Evolutionary conservation across 108 stramenopile species (phyloP).

Genomic region (Aureococcus anophagefferens): DNA sequence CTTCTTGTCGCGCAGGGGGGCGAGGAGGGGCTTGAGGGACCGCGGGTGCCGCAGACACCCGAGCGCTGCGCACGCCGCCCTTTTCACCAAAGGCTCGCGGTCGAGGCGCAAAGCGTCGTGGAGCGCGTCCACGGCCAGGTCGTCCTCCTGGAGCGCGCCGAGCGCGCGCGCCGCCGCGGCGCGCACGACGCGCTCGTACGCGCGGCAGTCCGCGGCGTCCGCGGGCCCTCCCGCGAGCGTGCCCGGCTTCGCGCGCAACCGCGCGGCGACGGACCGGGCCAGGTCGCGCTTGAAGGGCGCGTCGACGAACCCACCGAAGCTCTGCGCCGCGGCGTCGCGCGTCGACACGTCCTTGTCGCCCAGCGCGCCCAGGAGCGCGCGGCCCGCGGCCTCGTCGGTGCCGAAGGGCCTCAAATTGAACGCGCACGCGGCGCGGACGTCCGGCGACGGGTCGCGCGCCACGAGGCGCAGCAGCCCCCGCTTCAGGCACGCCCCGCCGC

Average conservation of each 20-base stretch:
- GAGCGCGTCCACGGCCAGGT: neutral
- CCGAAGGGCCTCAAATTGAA: neutral
- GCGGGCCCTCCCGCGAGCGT: no score
- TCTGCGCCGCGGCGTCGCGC: neutral
- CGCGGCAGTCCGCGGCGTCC: no score
- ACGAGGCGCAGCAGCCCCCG: neutral
- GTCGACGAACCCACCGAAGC: neutral
- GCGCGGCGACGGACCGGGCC: no score
- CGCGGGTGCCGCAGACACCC: neutral
- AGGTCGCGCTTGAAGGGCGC: neutral
- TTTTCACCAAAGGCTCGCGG: neutral
- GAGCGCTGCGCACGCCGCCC: neutral
- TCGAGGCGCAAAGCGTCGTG: neutral
- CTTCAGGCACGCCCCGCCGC: neutral
- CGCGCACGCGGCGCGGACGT: neutral
- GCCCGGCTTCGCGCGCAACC: no score
- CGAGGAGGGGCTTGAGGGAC: neutral
- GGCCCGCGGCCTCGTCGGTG: neutral
- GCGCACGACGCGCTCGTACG: neutral
- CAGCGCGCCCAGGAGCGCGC: neutral
- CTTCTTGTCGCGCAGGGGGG: neutral
- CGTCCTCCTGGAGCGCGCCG: neutral
- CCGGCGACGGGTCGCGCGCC: neutral
- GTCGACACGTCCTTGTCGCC: neutral
- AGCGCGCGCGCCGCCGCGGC: neutral